Percentiles rank a stretch among this genome's conserved stretches.
Conservation (phyloP, 1,284 basidiomycete genomes). For the Tranzscheliella williamsii region DNA sequence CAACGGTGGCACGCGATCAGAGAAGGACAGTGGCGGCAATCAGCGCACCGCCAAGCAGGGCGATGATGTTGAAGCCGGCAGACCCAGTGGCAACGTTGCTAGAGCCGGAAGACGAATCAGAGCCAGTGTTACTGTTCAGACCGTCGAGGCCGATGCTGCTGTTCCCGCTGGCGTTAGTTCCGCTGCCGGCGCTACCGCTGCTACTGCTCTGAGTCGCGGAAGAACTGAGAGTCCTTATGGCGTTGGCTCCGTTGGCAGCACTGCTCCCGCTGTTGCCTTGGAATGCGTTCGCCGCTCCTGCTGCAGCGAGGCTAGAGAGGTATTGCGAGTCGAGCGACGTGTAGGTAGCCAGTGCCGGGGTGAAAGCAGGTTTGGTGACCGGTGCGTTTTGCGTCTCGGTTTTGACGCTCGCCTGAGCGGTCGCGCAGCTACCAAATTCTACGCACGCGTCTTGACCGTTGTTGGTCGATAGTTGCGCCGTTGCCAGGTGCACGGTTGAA, state of each 20-base stretch:
- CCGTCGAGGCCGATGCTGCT: neutral
- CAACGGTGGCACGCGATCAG: no score
- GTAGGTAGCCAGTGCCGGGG: constrained; percentile 22
- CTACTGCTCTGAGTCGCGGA: constrained; percentile 1
- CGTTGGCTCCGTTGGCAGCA: neutral
- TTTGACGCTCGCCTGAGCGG: constrained; percentile 3
- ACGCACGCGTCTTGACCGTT: constrained; percentile 22
- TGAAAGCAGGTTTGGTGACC: constrained; percentile 15
- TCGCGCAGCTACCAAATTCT: constrained; percentile 21
- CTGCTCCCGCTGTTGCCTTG: constrained; percentile 4
- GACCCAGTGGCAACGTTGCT: neutral
- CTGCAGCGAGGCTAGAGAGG: constrained; percentile 19
- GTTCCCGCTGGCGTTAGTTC: neutral
- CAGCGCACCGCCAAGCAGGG: neutral
- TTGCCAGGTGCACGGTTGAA: constrained; percentile 4
- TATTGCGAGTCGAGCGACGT: constrained; percentile 11
- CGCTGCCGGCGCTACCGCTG: neutral
- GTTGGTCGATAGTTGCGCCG: constrained; percentile 17
- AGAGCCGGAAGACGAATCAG: neutral
- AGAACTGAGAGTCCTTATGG: neutral
- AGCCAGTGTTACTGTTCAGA: neutral
- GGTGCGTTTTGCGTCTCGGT: constrained; percentile 25
- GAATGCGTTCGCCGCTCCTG: constrained; percentile 16
- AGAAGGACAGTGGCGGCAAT: no score
- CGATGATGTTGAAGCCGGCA: neutral